These are phyloP conservation scores for Xylariaceae sp. DNA, from an alignment of 2,329 filamentous ascomycete species.

Conservation along the genomic window DNA sequence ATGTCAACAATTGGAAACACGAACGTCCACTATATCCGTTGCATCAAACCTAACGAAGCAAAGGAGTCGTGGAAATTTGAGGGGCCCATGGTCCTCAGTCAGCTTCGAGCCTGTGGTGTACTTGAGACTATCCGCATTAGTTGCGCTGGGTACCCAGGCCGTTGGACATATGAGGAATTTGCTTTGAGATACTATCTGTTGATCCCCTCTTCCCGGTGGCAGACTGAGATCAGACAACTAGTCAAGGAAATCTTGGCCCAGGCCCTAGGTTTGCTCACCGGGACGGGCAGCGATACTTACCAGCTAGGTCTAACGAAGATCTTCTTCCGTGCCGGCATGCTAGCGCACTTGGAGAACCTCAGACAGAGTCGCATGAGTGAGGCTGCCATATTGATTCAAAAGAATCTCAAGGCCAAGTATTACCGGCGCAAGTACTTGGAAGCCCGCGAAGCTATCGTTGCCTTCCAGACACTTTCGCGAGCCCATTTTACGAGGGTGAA, in stretches of 20 bases:
- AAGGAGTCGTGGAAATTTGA: slow-evolving; percentile 98
- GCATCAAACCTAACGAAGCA: slow-evolving; percentile 97
- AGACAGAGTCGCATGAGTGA: slow-evolving; percentile 86
- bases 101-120: slow-evolving; percentile 96
- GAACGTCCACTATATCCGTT: slow-evolving; percentile 97
- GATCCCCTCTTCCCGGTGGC: slow-evolving; percentile 85
- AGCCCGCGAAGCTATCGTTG: slow-evolving; percentile 74
- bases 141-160: slow-evolving; percentile 91
- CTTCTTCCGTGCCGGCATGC: slow-evolving; percentile 98
- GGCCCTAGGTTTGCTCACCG: slow-evolving; percentile 74
- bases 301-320: slow-evolving; percentile 97
- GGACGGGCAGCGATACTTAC: slow-evolving; percentile 82
- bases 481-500: slow-evolving; percentile 73
- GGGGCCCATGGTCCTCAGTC: slow-evolving; percentile 96
- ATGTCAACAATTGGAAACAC: slow-evolving; percentile 98
- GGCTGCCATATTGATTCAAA: slow-evolving; percentile 96
- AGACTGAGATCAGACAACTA: slow-evolving; percentile 88
- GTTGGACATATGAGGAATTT: slow-evolving; percentile 99
- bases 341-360: slow-evolving; percentile 93
- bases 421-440: slow-evolving; percentile 89
- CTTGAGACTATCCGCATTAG: slow-evolving; percentile 97
- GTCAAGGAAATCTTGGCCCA: slow-evolving; percentile 87
- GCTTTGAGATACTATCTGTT: slow-evolving; percentile 98
- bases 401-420: slow-evolving; percentile 94
- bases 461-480: slow-evolving; percentile 72